Evolutionary conservation across 2,329 filamentous ascomycete genomes (phyloP).

Genomic region (Hypoxylon sp.): DNA sequence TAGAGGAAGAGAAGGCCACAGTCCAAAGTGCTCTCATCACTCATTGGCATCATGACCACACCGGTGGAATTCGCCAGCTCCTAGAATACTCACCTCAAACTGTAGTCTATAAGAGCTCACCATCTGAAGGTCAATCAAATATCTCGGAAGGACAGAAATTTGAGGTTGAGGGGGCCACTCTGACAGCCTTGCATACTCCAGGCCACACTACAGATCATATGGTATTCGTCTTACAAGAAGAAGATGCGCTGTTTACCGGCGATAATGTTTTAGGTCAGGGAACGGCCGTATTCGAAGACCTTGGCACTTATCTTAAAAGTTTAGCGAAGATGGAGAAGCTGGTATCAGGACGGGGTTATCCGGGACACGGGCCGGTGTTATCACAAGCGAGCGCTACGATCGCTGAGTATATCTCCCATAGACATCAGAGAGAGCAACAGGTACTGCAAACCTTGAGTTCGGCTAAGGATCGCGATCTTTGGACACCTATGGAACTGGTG

Average conservation of each 20-base stretch:
- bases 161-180: constrained; percentile 61
- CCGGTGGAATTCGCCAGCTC: constrained; percentile 81
- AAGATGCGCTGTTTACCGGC: constrained; percentile 88
- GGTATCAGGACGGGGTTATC: constrained; percentile 81
- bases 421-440: constrained; percentile 83
- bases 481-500: constrained; percentile 87
- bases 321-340: constrained; percentile 77
- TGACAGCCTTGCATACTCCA: constrained; percentile 61
- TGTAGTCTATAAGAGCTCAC: constrained; percentile 76
- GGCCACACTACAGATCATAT: constrained; percentile 89
- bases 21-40: constrained; percentile 83
- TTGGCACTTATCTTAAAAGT: constrained; percentile 38
- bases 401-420: constrained; percentile 85
- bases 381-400: constrained; percentile 80
- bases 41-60: constrained; percentile 94
- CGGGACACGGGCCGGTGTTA: constrained; percentile 87
- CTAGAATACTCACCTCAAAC: constrained; percentile 73
- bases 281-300: constrained; percentile 44
- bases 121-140: constrained; percentile 65
- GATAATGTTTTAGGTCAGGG: constrained; percentile 88
- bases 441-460: constrained; percentile 75
- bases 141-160: constrained; percentile 71
- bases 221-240: constrained; percentile 81
- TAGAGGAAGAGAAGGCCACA: constrained; percentile 77
- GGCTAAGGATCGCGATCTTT: constrained; percentile 59